Evolutionary conservation across 805 yeast species (phyloP).

Genomic region (Dipodascus albidus): DNA sequence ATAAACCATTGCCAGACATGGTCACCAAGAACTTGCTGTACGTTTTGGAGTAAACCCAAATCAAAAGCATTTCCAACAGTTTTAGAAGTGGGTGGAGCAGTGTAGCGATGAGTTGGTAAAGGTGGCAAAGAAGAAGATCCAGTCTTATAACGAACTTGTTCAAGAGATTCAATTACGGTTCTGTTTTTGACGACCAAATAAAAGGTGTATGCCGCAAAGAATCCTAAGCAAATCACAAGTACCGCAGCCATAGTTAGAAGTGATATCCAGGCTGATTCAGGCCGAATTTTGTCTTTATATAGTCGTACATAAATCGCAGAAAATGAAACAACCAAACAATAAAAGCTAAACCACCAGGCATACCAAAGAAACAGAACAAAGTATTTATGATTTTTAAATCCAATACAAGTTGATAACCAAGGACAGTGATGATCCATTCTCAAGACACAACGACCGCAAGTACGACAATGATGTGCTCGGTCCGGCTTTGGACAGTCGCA

Average conservation of each 20-base stretch:
- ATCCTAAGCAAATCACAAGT: conserved; percentile 42
- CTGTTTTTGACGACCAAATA: conserved; percentile 33
- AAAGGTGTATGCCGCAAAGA: conserved; percentile 42
- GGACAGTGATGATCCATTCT: conserved; percentile 68
- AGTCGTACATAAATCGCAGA: conserved; percentile 6
- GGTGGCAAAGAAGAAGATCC: conserved; percentile 16
- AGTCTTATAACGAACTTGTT: conserved; percentile 26
- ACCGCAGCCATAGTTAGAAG: conserved; percentile 43
- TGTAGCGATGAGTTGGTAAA: conserved; percentile 25
- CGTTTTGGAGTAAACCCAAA: conserved; percentile 52
- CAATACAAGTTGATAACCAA: conserved; percentile 87
- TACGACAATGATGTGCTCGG: conserved; percentile 32
- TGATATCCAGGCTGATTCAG: conserved; percentile 32
- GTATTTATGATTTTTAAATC: conserved; percentile 66
- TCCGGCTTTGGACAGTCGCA: conserved; percentile 34
- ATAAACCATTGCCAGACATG: conserved; percentile 56
- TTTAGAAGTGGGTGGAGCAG: conserved; percentile 33
- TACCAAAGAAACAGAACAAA: conserved; percentile 65
- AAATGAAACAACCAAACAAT: conserved; percentile 31
- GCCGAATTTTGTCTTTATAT: neutral
- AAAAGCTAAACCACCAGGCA: conserved; percentile 35
- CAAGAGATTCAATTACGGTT: conserved; percentile 70
- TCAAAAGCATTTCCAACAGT: conserved; percentile 62
- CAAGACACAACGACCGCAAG: conserved; percentile 29
- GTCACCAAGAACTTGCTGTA: conserved; percentile 65